Base-by-base conservation (phyloP, 1,284 basidiomycete species). In the Pholiota adiposa region DNA sequence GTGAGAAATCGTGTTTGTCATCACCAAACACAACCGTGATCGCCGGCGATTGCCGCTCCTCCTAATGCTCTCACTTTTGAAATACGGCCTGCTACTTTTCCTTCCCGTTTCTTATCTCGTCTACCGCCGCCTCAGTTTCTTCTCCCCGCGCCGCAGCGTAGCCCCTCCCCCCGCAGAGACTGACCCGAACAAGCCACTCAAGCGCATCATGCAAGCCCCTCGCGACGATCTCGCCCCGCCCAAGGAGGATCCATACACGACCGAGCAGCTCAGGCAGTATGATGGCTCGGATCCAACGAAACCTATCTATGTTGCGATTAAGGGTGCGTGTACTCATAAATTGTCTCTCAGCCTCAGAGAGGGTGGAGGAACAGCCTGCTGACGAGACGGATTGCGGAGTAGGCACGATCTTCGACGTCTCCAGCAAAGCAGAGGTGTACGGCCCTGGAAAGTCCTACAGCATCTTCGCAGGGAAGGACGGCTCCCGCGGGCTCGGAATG, bases 391-490 rank as follows among this genome's bases (percentile, higher is more conserved):
- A 58, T 59, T 58, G 31, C 33, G 52, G 55, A 12, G 23, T 19
- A 92, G 92, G 92, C 51, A 88, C 86, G 0, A 81, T 96, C 11
- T 96, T 96, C 72, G 93, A 96, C 71, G 94, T 97, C n/a, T 76
- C 87, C 0, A 79, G 79, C 55, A 95, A 94, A 71, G 76, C 78
- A 14, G 93, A 96, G 63, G 90, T 93, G 63, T 97, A 97, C 67
- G 92, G 93, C 36, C 76, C 78, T 25, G 90, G 85, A 8, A 77
- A 80, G 41, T 87, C 88, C 5, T 93, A 93, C 73, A 84, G 84
- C 65, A 72, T 91, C 19, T 92, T 93, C 69, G 88, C 96, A 9
- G 96, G 96, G 46, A 97, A 94, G 77, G 97, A 98, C 69, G 97
- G 88, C 0, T 93, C 90, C 31, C 85, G 81, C 63, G 94, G 90